Conservation (phyloP, 2,329 filamentous ascomycete genomes). For the Sclerotinia borealis region DNA sequence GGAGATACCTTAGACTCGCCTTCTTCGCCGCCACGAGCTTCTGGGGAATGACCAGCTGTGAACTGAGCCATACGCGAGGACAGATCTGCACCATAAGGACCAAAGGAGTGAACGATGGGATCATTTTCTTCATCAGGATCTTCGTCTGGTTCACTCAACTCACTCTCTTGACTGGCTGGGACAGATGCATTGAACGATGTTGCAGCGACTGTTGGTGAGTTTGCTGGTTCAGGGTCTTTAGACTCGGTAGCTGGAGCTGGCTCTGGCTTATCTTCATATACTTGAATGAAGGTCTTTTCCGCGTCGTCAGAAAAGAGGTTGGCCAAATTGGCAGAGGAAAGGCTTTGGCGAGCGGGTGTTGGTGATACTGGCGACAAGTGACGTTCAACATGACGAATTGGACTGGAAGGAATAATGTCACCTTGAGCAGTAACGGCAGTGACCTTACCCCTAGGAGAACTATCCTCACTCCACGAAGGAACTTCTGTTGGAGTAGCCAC, state of each 20-base stretch:
- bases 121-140: conserved; percentile 92
- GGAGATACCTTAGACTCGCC: conserved; percentile 20
- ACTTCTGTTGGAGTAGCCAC: conserved; percentile 41
- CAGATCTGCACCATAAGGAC: conserved; percentile 80
- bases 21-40: conserved; percentile 31
- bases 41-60: conserved; percentile 57
- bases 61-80: conserved; percentile 78
- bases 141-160: conserved; percentile 50
- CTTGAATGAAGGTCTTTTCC: conserved; percentile 49
- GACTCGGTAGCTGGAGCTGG: conserved; percentile 38
- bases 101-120: conserved; percentile 85
- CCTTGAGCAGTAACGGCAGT: conserved; percentile 30
- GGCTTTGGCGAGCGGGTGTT: conserved; percentile 39
- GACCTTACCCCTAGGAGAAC: conserved; percentile 45
- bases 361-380: conserved; percentile 76
- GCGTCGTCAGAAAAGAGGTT: conserved; percentile 37
- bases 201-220: conserved; percentile 26
- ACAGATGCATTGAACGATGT: conserved; percentile 22
- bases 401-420: conserved; percentile 51
- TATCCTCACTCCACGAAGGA: conserved; percentile 60
- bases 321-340: conserved; percentile 19
- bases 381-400: conserved; percentile 48
- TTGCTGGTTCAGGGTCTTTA: conserved; percentile 17
- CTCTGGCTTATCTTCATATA: conserved; percentile 65
- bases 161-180: conserved; percentile 40